Conservation (phyloP, 2,329 filamentous ascomycete species). For the Colletotrichum euphorbiae region DNA sequence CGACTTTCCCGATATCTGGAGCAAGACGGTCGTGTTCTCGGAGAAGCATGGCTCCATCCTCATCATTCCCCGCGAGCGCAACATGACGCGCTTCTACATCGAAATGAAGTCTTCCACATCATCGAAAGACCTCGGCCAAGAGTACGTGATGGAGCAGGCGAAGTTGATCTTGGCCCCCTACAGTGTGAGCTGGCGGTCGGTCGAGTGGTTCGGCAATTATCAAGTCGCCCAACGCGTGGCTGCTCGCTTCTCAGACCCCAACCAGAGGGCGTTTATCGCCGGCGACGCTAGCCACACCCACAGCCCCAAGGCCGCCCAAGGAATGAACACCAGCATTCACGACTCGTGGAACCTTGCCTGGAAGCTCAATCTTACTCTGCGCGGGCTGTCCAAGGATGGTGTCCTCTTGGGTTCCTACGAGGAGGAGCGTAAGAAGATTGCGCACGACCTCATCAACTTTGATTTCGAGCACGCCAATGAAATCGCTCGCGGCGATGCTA, state of each 20-base stretch:
- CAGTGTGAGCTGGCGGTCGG: constrained; percentile 62
- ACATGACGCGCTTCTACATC: constrained; percentile 62
- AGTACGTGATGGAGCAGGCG: constrained; percentile 69
- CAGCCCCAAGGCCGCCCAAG: constrained; percentile 77
- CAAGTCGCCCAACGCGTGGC: constrained; percentile 78
- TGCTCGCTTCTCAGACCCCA: constrained; percentile 72
- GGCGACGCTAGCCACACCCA: constrained; percentile 79
- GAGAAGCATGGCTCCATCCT: constrained; percentile 67
- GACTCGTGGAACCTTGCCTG: constrained; percentile 72
- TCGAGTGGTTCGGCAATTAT: constrained; percentile 79
- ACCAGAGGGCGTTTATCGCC: constrained; percentile 70
- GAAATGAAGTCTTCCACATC: constrained; percentile 45
- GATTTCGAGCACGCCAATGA: constrained; percentile 64
- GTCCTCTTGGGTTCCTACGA: constrained; percentile 63
- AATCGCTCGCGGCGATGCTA: constrained; percentile 70
- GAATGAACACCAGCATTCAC: constrained; percentile 70
- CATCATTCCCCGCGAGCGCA: constrained; percentile 68
- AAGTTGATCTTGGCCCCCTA: constrained; percentile 57
- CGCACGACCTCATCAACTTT: constrained; percentile 65
- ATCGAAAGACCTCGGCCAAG: constrained; percentile 62
- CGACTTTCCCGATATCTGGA: constrained; percentile 71
- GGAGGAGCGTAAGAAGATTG: constrained; percentile 60
- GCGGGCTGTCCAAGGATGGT: constrained; percentile 63
- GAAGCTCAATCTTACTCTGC: constrained; percentile 63
- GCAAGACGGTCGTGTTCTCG: constrained; percentile 66